A percentile compares a stretch with the other conserved stretches of the same genome.
Evolutionary conservation across 1,139 yeast species (phyloP).

Genomic region (Petasospora fabianii): DNA sequence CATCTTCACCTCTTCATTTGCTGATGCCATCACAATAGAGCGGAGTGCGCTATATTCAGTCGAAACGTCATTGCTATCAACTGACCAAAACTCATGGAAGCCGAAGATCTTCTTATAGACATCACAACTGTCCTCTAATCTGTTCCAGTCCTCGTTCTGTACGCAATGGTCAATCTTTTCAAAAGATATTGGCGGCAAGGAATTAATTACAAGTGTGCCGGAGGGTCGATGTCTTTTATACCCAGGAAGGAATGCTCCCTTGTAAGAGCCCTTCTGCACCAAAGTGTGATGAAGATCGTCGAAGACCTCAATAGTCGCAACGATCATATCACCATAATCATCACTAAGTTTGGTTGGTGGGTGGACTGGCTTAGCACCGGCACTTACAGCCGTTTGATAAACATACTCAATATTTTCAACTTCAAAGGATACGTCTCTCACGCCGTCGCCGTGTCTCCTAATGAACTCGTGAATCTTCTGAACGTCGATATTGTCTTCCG

Average conservation of each 20-base stretch:
- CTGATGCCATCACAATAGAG: constrained; percentile 74
- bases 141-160: constrained; percentile 70
- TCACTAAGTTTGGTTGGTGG: constrained; percentile 44
- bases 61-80: constrained; percentile 68
- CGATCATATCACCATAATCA: constrained; percentile 44
- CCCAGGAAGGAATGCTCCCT: constrained; percentile 58
- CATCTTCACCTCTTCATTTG: constrained; percentile 64
- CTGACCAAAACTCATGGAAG: constrained; percentile 79
- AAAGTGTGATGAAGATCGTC: constrained; percentile 70
- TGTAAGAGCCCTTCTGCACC: constrained; percentile 42
- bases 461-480: constrained; percentile 46
- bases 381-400: constrained; percentile 42
- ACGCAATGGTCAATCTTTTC: constrained; percentile 70
- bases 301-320: constrained; percentile 57
- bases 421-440: constrained; percentile 63
- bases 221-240: constrained; percentile 32
- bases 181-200: constrained; percentile 38
- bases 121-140: constrained; percentile 54
- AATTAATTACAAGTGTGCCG: constrained; percentile 19
- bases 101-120: constrained; percentile 63
- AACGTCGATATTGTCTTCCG: constrained; percentile 25
- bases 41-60: constrained; percentile 67
- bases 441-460: constrained; percentile 69
- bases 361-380: constrained; percentile 51
- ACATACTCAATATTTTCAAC: constrained; percentile 49